Conservation (phyloP, 371 early-diverging fungal genomes). For the Mucor circinelloides region DNA sequence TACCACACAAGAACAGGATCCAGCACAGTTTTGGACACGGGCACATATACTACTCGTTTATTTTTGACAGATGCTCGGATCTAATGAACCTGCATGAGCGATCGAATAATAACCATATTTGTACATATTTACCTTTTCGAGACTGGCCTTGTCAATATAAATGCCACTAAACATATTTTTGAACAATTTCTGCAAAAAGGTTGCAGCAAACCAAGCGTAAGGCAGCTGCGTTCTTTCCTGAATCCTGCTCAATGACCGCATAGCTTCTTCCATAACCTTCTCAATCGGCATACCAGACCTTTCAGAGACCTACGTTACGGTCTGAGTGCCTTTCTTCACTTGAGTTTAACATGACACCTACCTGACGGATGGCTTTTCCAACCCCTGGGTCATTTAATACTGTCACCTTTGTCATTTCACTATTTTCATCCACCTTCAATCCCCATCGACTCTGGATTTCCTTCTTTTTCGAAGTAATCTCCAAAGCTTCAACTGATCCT, state of each 20-base stretch:
- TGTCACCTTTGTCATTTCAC: constrained; percentile 24
- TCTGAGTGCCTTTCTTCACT: background rate
- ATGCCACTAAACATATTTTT: constrained; percentile 32
- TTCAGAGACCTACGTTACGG: constrained; percentile 16
- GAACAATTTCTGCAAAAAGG: constrained; percentile 25
- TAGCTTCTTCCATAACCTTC: constrained; percentile 26
- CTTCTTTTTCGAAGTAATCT: background rate
- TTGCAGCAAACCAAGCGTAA: constrained; percentile 39
- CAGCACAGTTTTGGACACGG: constrained; percentile 33
- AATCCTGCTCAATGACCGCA: constrained; percentile 23
- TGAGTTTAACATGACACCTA: background rate
- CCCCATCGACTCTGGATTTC: constrained; percentile 12
- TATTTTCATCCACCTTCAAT: constrained; percentile 21
- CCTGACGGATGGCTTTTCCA: constrained; percentile 23
- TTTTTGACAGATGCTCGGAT: constrained; percentile 17
- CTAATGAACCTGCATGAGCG: constrained; percentile 1
- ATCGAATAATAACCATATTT: background rate
- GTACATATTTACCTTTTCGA: constrained; percentile 17
- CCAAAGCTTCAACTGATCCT: background rate
- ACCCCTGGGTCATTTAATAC: constrained; percentile 32
- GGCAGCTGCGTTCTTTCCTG: constrained; percentile 39
- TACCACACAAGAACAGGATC: constrained; percentile 39
- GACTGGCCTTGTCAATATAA: constrained; percentile 13
- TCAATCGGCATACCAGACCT: constrained; percentile 30
- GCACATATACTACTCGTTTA: constrained; percentile 34